Evolutionary conservation across 2,329 filamentous ascomycete species (phyloP).

Genomic region (Pseudogymnoascus sp.): DNA sequence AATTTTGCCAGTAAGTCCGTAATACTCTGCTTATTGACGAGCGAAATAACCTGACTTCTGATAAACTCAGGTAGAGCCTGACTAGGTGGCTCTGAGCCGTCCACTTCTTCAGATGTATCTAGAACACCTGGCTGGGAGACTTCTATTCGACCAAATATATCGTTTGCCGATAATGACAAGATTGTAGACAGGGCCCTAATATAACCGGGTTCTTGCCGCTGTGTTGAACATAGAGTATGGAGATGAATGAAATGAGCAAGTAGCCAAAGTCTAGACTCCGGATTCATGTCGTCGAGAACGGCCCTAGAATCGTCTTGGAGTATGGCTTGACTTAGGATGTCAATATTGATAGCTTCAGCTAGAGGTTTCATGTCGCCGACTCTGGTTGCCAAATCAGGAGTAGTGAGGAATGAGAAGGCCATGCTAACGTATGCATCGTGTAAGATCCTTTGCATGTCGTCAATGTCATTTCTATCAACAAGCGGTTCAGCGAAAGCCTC

Average conservation of each 20-base stretch:
- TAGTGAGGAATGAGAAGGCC: slow-evolving; percentile 24
- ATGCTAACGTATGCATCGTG: slow-evolving; percentile 21
- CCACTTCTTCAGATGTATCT: slow-evolving; percentile 18
- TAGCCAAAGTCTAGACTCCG: slow-evolving; percentile 47
- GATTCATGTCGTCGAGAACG: slow-evolving; percentile 13
- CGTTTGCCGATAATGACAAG: slow-evolving; percentile 41
- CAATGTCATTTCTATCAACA: neutral
- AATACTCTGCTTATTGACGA: slow-evolving; percentile 70
- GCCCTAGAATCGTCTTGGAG: slow-evolving; percentile 13
- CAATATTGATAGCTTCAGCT: slow-evolving; percentile 20
- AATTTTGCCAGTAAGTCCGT: slow-evolving; percentile 34
- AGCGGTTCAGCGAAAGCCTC: neutral
- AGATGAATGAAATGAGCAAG: slow-evolving; percentile 59
- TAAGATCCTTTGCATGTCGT: neutral
- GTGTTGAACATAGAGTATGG: slow-evolving; percentile 31
- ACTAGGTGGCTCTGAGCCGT: slow-evolving; percentile 15
- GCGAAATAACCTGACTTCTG: slow-evolving; percentile 54
- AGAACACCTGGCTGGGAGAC: slow-evolving; percentile 36
- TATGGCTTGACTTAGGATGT: slow-evolving; percentile 18
- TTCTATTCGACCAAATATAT: slow-evolving; percentile 41
- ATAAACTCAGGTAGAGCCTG: slow-evolving; percentile 47
- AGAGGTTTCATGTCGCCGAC: slow-evolving; percentile 20
- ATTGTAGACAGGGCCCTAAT: slow-evolving; percentile 46
- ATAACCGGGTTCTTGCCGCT: slow-evolving; percentile 33
- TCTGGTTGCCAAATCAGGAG: slow-evolving; percentile 19